Conservation (phyloP, 2,329 filamentous ascomycete genomes). For the Fusarium coicis region DNA sequence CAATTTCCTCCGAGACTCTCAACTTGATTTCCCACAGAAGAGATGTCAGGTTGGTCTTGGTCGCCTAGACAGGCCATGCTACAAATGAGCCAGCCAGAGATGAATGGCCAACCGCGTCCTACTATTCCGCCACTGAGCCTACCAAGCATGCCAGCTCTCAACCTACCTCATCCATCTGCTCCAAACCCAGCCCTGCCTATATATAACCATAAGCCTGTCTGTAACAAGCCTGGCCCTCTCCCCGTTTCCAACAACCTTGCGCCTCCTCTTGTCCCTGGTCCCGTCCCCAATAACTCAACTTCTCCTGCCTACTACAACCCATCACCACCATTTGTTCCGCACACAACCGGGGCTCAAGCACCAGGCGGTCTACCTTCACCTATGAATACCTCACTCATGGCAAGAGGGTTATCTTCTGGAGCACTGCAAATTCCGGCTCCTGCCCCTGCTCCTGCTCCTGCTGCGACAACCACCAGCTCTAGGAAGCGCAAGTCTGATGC, state of each 20-base stretch:
- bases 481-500: constrained; percentile 42
- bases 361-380: background rate
- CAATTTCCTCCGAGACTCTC: background rate
- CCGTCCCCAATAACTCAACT: background rate
- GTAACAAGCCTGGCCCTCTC: background rate
- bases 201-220: background rate
- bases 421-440: background rate
- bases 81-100: constrained; percentile 17
- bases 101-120: background rate
- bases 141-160: constrained; percentile 17
- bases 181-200: background rate
- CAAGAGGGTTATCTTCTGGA: background rate
- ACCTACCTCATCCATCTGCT: constrained; percentile 8
- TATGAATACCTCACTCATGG: background rate
- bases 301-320: constrained; percentile 16
- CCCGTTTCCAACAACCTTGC: background rate
- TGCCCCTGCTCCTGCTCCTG: background rate
- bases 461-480: constrained; percentile 4
- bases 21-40: background rate
- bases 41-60: constrained; percentile 34
- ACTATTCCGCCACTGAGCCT: background rate
- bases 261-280: background rate
- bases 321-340: constrained; percentile 20
- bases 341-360: background rate
- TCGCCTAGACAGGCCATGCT: constrained; percentile 32